Conservation (phyloP, 2,329 filamentous ascomycete species). For the Aspergillus vadensis region DNA sequence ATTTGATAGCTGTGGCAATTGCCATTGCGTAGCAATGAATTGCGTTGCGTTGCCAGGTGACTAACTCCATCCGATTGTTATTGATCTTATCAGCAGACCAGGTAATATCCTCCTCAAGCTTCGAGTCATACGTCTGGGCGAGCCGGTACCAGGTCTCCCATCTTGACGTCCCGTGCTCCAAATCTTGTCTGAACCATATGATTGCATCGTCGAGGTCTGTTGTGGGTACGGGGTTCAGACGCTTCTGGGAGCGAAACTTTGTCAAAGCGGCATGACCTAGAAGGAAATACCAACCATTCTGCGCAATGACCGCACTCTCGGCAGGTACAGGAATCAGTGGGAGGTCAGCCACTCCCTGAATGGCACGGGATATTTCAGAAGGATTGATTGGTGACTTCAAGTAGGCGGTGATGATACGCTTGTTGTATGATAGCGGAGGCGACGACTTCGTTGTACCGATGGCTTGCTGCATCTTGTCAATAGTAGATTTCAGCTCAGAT, state of each 20-base stretch:
- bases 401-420: constrained; percentile 77
- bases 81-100: constrained; percentile 93
- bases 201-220: constrained; percentile 82
- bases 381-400: constrained; percentile 84
- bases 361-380: constrained; percentile 73
- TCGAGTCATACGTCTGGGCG: constrained; percentile 83
- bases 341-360: constrained; percentile 74
- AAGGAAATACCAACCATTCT: constrained; percentile 88
- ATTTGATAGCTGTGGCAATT: constrained; percentile 61
- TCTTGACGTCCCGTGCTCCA: constrained; percentile 77
- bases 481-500: constrained; percentile 83
- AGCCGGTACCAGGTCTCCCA: constrained; percentile 93
- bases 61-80: constrained; percentile 72
- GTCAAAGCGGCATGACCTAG: constrained; percentile 85
- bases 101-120: constrained; percentile 81
- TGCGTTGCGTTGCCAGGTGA: constrained; percentile 73
- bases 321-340: constrained; percentile 70
- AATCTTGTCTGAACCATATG: constrained; percentile 75
- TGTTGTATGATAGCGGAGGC: constrained; percentile 81
- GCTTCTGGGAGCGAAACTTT: constrained; percentile 79
- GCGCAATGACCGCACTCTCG: constrained; percentile 70
- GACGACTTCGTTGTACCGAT: constrained; percentile 76
- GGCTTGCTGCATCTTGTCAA: constrained; percentile 89
- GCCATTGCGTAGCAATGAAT: constrained; percentile 82
- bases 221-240: constrained; percentile 74